Evolutionary conservation across 257 asterid genomes (phyloP).

Genomic region (Scutellaria galericulata): DNA sequence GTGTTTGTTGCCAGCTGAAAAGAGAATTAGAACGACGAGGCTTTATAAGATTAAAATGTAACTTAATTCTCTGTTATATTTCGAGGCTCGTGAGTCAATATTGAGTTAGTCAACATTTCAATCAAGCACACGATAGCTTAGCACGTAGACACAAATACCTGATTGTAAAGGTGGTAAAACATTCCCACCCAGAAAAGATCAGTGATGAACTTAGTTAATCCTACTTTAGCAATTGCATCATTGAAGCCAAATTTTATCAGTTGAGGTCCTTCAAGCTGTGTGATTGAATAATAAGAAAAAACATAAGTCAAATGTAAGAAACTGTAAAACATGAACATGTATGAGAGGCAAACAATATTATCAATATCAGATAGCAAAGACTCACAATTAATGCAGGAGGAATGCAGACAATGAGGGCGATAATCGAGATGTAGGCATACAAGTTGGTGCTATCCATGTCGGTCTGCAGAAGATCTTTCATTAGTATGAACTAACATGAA

Average conservation of each 20-base stretch:
- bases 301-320: conserved; percentile 5
- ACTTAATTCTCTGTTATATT: too few relatives aligned
- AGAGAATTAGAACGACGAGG: not conserved
- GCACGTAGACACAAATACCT: conserved; percentile 49
- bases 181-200: conserved; percentile 99
- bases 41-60: too few relatives aligned
- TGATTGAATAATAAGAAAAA: not conserved
- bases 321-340: not conserved
- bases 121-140: too few relatives aligned
- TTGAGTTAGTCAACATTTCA: too few relatives aligned
- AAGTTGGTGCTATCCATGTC: conserved; percentile 82
- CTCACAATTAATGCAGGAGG: conserved; percentile 64
- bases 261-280: conserved; percentile 86
- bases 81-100: too few relatives aligned
- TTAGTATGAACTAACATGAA: conserved; percentile 12
- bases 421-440: conserved; percentile 57
- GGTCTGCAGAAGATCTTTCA: conserved; percentile 37
- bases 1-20: conserved; percentile 95
- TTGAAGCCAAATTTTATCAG: conserved; percentile 70
- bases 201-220: conserved; percentile 73
- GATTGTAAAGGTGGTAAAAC: conserved; percentile 99
- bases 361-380: not conserved
- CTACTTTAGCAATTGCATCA: conserved; percentile 95
- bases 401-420: conserved; percentile 55
- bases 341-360: not conserved